A percentile compares a stretch with the other conserved stretches of the same genome.
These are phyloP conservation scores for Trichoderma sp. DNA, from an alignment of 2,329 filamentous ascomycete genomes.

Conservation along the genomic window DNA sequence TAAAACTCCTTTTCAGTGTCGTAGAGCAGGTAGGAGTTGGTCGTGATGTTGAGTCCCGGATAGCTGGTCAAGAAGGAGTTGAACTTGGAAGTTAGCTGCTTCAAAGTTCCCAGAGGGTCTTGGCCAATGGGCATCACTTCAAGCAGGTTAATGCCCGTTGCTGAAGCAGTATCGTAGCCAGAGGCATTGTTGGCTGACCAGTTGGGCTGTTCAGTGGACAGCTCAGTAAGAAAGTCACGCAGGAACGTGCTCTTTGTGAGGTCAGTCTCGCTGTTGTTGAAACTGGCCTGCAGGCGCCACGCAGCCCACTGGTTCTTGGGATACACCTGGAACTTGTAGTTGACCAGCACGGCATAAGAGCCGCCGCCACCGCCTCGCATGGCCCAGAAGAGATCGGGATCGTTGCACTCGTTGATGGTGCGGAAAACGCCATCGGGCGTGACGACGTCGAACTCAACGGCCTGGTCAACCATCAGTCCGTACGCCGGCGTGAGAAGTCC, in stretches of 20 bases:
- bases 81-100: background rate
- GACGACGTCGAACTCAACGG: constrained; percentile 58
- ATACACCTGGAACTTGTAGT: constrained; percentile 24
- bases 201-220: background rate
- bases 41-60: constrained; percentile 8
- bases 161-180: constrained; percentile 3
- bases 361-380: constrained; percentile 55
- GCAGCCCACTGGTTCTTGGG: constrained; percentile 8
- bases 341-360: constrained; percentile 10
- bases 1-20: background rate
- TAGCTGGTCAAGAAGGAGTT: background rate
- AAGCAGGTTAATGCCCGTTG: background rate
- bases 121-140: constrained; percentile 15
- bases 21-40: background rate
- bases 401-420: constrained; percentile 48
- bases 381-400: constrained; percentile 63
- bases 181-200: constrained; percentile 6
- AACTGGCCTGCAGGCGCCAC: constrained; percentile 13
- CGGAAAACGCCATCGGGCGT: constrained; percentile 50
- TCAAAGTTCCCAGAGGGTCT: constrained; percentile 4
- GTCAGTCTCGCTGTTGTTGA: constrained; percentile 28
- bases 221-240: background rate
- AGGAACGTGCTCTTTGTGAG: constrained; percentile 8
- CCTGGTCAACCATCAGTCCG: constrained; percentile 64
- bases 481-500: constrained; percentile 55